Evolutionary conservation across 495 filamentous ascomycete species (phyloP).

Genomic region (Neurospora cerealis): DNA sequence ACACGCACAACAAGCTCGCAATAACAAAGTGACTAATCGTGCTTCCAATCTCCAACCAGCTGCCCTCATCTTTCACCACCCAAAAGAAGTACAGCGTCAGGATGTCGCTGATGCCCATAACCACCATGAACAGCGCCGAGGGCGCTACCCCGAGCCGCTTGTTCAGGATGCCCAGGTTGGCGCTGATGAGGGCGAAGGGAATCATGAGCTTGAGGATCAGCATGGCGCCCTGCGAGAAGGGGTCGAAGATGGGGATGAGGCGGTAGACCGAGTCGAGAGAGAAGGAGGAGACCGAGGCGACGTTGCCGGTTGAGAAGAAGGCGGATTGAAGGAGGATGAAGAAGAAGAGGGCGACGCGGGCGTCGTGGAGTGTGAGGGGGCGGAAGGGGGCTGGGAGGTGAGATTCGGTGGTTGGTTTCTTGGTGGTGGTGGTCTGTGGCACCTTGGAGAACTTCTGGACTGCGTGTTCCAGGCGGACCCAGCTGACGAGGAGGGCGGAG

Average conservation of each 20-base stretch:
- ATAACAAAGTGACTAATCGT: constrained; percentile 93
- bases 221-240: constrained; percentile 83
- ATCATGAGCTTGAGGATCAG: constrained; percentile 85
- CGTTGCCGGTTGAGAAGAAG: constrained; percentile 96
- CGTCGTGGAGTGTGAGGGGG: constrained; percentile 66
- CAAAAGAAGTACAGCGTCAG: constrained; percentile 97
- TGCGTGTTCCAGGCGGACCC: constrained; percentile 83
- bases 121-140: constrained; percentile 85
- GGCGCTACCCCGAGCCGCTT: constrained; percentile 68
- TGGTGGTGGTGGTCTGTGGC: constrained; percentile 7
- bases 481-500: constrained; percentile 70
- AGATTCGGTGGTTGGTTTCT: constrained; percentile 11
- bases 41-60: constrained; percentile 94
- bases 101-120: constrained; percentile 86
- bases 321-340: constrained; percentile 87
- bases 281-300: constrained; percentile 92
- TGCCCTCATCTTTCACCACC: constrained; percentile 90
- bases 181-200: constrained; percentile 87
- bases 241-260: constrained; percentile 89
- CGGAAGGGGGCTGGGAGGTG: constrained; percentile 45
- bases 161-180: constrained; percentile 92
- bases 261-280: constrained; percentile 83
- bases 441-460: constrained; percentile 44
- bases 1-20: constrained; percentile 78
- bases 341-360: constrained; percentile 86